A percentile compares a stretch with the other conserved stretches of the same genome.
phyloP scores from a whole-genome alignment of 768 basidiomycete species.

The Termitomyces sp. region DNA sequence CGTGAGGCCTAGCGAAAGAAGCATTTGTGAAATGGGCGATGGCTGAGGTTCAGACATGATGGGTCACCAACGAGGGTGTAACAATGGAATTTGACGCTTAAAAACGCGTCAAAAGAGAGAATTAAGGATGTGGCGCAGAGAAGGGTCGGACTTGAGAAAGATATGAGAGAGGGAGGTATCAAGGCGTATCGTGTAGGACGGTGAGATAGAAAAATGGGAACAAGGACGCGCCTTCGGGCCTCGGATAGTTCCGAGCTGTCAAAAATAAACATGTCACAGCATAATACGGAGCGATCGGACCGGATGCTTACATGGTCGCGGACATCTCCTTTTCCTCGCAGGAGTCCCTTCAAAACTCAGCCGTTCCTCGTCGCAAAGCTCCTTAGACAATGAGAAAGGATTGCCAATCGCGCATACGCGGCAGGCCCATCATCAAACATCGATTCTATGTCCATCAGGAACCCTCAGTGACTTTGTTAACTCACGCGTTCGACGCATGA shows the following conservation, averaged over 20 bases:
- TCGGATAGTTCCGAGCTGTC: conserved; percentile 5
- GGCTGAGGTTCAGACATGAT: conserved; percentile 39
- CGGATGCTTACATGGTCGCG: no score
- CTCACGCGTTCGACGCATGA: no score
- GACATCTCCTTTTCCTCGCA: no score
- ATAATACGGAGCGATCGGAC: not conserved
- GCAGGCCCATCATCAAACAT: no score
- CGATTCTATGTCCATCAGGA: no score
- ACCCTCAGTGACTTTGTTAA: no score
- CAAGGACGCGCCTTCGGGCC: conserved; percentile 8
- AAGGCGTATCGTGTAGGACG: conserved; percentile 7
- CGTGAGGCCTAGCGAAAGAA: conserved; percentile 71
- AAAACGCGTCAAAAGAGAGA: conserved; percentile 11
- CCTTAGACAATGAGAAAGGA: no score
- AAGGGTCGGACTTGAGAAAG: not conserved
- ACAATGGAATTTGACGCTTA: not conserved
- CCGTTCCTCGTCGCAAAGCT: no score
- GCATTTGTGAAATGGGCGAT: conserved; percentile 73
- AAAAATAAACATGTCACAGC: conserved; percentile 14
- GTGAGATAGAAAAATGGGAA: conserved; percentile 12
- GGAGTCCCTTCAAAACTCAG: no score
- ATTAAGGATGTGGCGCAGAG: conserved; percentile 1
- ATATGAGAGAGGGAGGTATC: conserved; percentile 1
- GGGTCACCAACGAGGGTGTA: conserved; percentile 13
- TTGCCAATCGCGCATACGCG: no score